A percentile compares a stretch with the other conserved stretches of the same genome.
Conservation (phyloP, 2,329 filamentous ascomycete species). For the Escovopsis weberi region DNA sequence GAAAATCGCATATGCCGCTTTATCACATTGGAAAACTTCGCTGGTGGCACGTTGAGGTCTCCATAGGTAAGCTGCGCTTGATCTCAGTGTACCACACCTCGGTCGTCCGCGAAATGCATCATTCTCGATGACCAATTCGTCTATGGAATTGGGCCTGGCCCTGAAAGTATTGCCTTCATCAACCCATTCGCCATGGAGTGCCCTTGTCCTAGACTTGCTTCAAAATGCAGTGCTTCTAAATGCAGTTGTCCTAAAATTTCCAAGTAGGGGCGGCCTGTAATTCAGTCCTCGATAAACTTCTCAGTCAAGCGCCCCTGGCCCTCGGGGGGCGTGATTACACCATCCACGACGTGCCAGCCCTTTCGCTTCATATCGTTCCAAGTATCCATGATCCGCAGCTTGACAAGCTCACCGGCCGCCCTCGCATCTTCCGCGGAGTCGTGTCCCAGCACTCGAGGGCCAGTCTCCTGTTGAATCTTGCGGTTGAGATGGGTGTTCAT, state of each 20-base stretch:
- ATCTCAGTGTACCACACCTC: too few species aligned
- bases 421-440: conserved; percentile 87
- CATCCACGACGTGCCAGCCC: conserved; percentile 51
- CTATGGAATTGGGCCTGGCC: too few species aligned
- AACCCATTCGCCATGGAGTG: too few species aligned
- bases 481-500: conserved; percentile 54
- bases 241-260: too few species aligned
- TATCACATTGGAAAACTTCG: too few species aligned
- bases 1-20: not conserved
- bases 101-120: too few species aligned
- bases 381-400: conserved; percentile 51
- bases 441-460: conserved; percentile 46
- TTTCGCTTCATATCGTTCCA: conserved; percentile 53
- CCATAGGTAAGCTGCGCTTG: too few species aligned
- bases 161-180: too few species aligned
- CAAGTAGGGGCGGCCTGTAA: not conserved
- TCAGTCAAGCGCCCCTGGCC: conserved; percentile 20
- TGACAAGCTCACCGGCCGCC: conserved; percentile 75
- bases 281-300: conserved; percentile 21
- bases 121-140: too few species aligned
- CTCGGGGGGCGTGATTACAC: conserved; percentile 27
- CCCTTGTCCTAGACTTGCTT: too few species aligned
- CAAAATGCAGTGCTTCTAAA: too few species aligned
- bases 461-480: conserved; percentile 61
- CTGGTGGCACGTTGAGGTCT: too few species aligned